A percentile compares a stretch with the other conserved stretches of the same genome.
These are phyloP conservation scores for Fremontodendron californicum DNA, from an alignment of 345 rosid genomes.

Conservation along the genomic window DNA sequence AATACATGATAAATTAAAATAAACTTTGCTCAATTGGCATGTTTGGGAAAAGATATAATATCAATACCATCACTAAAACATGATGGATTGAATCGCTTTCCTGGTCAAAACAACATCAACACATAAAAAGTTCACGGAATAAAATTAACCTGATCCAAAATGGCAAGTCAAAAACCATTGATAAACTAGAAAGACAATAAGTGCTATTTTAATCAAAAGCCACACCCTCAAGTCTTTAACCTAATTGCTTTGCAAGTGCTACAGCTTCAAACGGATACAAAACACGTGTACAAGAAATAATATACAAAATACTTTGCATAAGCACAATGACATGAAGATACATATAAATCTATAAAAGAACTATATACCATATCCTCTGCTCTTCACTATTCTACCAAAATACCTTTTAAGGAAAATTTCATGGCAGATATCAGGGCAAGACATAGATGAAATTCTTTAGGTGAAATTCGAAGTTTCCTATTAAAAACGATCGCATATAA, in stretches of 20 bases:
- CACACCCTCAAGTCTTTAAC: neutral
- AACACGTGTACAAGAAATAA: neutral
- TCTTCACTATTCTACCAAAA: neutral
- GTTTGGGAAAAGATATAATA: slow-evolving; percentile 6
- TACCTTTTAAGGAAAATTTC: neutral
- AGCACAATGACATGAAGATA: neutral
- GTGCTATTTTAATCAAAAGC: neutral
- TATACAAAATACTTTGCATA: neutral
- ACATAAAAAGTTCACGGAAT: neutral
- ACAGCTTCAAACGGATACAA: neutral
- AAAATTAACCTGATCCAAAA: neutral
- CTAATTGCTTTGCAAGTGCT: neutral
- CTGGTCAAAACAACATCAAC: slow-evolving; percentile 1
- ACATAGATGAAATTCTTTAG: too few relatives aligned
- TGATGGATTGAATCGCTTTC: neutral
- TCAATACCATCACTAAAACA: neutral
- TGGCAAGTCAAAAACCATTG: neutral
- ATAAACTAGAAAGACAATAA: neutral
- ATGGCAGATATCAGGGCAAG: neutral
- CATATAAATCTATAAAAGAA: neutral
- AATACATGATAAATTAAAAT: slow-evolving; percentile 24
- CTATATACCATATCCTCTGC: neutral
- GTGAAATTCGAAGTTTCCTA: too few relatives aligned
- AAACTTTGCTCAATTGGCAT: slow-evolving; percentile 1
- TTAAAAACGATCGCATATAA: too few relatives aligned